Evolutionary conservation across 2,329 filamentous ascomycete species (phyloP), one percentile per base, ranked within the genome.

Genomic region (Chrysoporthe deuterocubensis): DNA sequence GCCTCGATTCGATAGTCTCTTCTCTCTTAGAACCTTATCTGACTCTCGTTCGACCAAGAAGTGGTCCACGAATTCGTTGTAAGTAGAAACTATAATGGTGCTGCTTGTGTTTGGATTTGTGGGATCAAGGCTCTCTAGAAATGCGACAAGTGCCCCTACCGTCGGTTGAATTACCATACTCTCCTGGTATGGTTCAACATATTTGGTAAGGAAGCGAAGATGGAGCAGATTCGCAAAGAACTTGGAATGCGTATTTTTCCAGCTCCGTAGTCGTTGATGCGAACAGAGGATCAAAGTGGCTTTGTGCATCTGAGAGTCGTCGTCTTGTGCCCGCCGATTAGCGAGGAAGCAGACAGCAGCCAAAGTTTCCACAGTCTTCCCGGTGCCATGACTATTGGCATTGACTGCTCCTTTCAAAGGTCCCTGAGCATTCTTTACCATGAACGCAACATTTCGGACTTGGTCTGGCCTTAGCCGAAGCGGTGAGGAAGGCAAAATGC

Each of bases 391-490:
- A 8, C 60, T 40, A 11, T 67, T 67, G 3, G 46, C 62, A 18
- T 67, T 67, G 11, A 67, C 21, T 6, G 43, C 43, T 3, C 66
- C 62, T 13, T 54, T 52, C 1, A 50, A 8, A 1, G 57, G 54
- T 4, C 62, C 48, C 16, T 65, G 56, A 4, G 54, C 66, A 14
- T 48, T 61, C n/a, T 65, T 62, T 2, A 65, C 66, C 57, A 67
- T 48, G n/a, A 57, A 61, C 1, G 66, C 66, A 4, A 65, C 4
- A 18, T 65, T 65, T 18, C 65, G 66, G 0, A 67, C n/a, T 14
- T 67, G 66, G 13, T 67, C 66, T 5, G 40, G 44, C n/a, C 66
- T 43, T 14, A 67, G 66, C 13, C 4, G 21, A 9, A 65, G 42
- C 18, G 13, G 2, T 13, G 66, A 65, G 2, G 32, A 4, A 18